Evolutionary conservation across 164 flowering plant genomes (phyloP).

Genomic region (Amborella trichopoda): DNA sequence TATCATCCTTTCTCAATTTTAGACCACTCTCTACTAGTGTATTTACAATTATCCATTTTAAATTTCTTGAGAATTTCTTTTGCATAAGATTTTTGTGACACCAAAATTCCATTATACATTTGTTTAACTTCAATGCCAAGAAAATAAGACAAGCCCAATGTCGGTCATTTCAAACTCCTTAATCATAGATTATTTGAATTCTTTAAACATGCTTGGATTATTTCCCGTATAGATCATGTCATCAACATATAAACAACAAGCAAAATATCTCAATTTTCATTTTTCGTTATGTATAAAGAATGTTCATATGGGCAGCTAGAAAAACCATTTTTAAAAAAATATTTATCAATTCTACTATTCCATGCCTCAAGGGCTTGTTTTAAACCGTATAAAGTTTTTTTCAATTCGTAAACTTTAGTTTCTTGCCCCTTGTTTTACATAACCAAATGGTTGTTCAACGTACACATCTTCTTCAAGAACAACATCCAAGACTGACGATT

Average conservation of each 20-base stretch:
- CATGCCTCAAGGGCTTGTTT: background rate
- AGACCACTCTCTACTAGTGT: background rate
- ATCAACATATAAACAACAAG: background rate
- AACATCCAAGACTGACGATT: background rate
- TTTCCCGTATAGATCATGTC: background rate
- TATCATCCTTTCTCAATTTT: too few species aligned
- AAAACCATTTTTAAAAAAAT: too few species aligned
- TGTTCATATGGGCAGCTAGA: background rate
- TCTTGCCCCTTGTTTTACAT: background rate
- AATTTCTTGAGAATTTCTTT: background rate
- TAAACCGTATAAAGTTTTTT: conserved; percentile 1
- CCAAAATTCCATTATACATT: background rate
- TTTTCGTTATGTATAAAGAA: background rate
- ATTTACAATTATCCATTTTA: too few species aligned
- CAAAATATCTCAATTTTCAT: background rate
- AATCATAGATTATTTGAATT: too few species aligned
- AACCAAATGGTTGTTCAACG: background rate
- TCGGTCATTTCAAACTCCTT: too few species aligned
- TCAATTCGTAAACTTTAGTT: background rate
- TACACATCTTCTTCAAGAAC: background rate
- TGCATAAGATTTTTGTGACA: too few species aligned
- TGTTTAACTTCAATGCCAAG: too few species aligned
- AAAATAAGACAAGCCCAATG: too few species aligned
- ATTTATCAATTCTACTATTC: too few species aligned
- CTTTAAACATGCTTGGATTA: too few species aligned